Conservation (phyloP, 371 early-diverging fungal species). For the Mucor irregularis region DNA sequence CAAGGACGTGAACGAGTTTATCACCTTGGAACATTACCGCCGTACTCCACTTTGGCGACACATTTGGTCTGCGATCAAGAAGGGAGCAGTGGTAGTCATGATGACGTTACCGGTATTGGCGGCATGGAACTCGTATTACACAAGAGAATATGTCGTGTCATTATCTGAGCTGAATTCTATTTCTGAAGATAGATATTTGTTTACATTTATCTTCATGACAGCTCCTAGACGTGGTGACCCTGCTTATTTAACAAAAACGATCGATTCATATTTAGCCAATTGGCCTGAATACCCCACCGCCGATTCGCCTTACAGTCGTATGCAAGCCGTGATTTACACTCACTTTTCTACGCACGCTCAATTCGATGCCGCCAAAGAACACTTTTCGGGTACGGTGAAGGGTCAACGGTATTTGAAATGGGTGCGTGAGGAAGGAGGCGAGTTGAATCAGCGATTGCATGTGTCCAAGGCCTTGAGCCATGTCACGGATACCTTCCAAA, state of each 20-base stretch:
- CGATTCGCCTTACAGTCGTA: constrained; percentile 49
- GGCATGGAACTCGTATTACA: constrained; percentile 41
- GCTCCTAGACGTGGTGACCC: constrained; percentile 60
- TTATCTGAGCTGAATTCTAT: constrained; percentile 32
- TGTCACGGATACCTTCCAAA: constrained; percentile 33
- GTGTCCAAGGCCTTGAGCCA: constrained; percentile 54
- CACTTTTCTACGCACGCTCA: constrained; percentile 58
- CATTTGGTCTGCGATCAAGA: constrained; percentile 34
- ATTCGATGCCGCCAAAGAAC: constrained; percentile 43
- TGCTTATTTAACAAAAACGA: constrained; percentile 48
- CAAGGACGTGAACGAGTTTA: constrained; percentile 36
- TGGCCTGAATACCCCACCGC: constrained; percentile 51
- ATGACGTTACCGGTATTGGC: constrained; percentile 38
- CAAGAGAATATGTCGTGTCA: constrained; percentile 38
- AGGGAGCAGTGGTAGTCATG: constrained; percentile 19
- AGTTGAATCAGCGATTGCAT: constrained; percentile 57
- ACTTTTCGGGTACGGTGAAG: constrained; percentile 42
- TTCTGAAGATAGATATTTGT: constrained; percentile 44
- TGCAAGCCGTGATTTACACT: constrained; percentile 61
- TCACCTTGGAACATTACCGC: constrained; percentile 29
- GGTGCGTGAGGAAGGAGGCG: constrained; percentile 52
- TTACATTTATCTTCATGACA: constrained; percentile 61
- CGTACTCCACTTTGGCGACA: constrained; percentile 45
- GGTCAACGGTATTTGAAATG: constrained; percentile 58
- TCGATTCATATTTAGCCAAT: constrained; percentile 55